phyloP scores from a whole-genome alignment of 2,329 filamentous ascomycete species.

The Grosmannia serpens region DNA sequence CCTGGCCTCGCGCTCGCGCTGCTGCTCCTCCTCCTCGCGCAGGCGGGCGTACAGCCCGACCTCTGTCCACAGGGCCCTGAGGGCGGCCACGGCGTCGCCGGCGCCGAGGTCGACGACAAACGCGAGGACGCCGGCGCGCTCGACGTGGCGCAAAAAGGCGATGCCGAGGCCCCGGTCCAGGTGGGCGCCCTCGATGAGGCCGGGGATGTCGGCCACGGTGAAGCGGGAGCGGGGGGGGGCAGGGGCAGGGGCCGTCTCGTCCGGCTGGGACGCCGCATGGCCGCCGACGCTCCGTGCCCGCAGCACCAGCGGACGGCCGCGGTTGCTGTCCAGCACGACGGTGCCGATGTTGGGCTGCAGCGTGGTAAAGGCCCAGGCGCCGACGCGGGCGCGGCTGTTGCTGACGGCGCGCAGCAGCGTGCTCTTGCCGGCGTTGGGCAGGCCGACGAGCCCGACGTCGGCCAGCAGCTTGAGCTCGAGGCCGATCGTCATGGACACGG shows the following conservation, averaged over 20 bases:
- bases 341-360: slow-evolving; percentile 87
- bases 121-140: slow-evolving; percentile 82
- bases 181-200: slow-evolving; percentile 84
- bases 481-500: slow-evolving; percentile 67
- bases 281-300: slow-evolving; percentile 16
- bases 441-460: slow-evolving; percentile 85
- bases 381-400: slow-evolving; percentile 79
- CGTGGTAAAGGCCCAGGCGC: slow-evolving; percentile 95
- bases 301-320: slow-evolving; percentile 52
- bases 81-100: slow-evolving; percentile 65
- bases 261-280: slow-evolving; percentile 24
- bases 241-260: slow-evolving; percentile 33
- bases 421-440: slow-evolving; percentile 94
- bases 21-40: slow-evolving; percentile 60
- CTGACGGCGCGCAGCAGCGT: slow-evolving; percentile 80
- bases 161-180: slow-evolving; percentile 84
- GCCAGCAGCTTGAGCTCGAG: slow-evolving; percentile 91
- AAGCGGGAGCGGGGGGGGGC: slow-evolving; percentile 56
- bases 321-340: slow-evolving; percentile 80
- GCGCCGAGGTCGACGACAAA: slow-evolving; percentile 83
- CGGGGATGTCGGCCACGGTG: slow-evolving; percentile 91
- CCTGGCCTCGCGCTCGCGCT: slow-evolving; percentile 44
- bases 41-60: slow-evolving; percentile 76
- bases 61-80: slow-evolving; percentile 81
- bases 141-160: slow-evolving; percentile 86